These are phyloP conservation scores for Fraxinus floribunda DNA, from an alignment of 305 asterid genomes.

Conservation along the genomic window DNA sequence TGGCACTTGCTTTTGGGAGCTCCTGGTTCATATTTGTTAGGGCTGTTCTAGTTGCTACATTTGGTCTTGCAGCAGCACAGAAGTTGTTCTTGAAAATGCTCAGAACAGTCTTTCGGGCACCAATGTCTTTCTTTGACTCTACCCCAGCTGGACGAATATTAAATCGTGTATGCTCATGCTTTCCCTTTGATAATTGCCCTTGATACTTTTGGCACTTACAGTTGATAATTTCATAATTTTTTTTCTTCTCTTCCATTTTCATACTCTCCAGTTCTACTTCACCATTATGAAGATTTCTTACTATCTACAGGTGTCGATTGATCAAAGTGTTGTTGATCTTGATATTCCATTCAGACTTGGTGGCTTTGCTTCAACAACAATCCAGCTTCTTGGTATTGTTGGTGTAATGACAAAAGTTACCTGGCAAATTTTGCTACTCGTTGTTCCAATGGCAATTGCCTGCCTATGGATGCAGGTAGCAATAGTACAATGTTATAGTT, in stretches of 20 bases:
- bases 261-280: neutral
- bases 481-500: slow-evolving; percentile 18
- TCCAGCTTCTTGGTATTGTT: slow-evolving; percentile 93
- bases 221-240: slow-evolving; percentile 4
- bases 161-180: slow-evolving; percentile 76
- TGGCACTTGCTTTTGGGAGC: slow-evolving; percentile 98
- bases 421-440: slow-evolving; percentile 95
- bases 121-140: slow-evolving; percentile 99
- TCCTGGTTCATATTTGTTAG: slow-evolving; percentile 87
- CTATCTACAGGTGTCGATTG: slow-evolving; percentile 80
- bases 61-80: slow-evolving; percentile 98
- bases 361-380: slow-evolving; percentile 96
- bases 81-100: slow-evolving; percentile 88
- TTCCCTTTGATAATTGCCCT: neutral
- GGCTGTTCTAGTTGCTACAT: slow-evolving; percentile 94
- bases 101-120: slow-evolving; percentile 73
- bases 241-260: neutral
- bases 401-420: slow-evolving; percentile 97
- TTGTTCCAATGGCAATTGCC: slow-evolving; percentile 95
- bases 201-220: slow-evolving; percentile 11
- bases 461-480: slow-evolving; percentile 99
- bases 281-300: slow-evolving; percentile 28
- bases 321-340: slow-evolving; percentile 98
- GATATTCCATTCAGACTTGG: slow-evolving; percentile 99
- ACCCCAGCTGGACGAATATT: slow-evolving; percentile 96